These are phyloP conservation scores for Hsuehochloa calcarea DNA, from an alignment of 176 grass and related monocot species.

Conservation along the genomic window DNA sequence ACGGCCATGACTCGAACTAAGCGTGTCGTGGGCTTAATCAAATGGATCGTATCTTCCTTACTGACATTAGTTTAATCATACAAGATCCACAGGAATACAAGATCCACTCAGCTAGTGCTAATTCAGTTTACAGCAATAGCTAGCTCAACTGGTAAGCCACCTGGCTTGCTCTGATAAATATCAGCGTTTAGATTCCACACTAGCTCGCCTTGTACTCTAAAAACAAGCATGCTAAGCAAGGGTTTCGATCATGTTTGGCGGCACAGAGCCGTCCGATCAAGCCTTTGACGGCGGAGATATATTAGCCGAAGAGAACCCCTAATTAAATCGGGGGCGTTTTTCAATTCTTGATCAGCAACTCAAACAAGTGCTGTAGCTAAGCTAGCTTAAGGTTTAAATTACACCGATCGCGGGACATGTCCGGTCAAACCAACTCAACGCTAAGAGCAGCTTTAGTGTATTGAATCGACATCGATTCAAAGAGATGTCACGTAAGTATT, in stretches of 20 bases:
- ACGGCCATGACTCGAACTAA: slow-evolving; percentile 21
- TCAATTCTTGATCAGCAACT: not conserved
- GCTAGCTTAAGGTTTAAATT: not conserved
- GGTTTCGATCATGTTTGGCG: not conserved
- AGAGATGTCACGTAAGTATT: too few species aligned
- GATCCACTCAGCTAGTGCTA: not conserved
- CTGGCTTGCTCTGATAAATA: too few species aligned
- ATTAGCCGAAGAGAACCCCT: too few species aligned
- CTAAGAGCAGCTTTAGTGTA: too few species aligned
- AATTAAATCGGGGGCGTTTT: not conserved
- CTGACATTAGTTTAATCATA: slow-evolving; percentile 13
- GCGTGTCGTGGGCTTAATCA: not conserved
- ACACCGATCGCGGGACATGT: not conserved
- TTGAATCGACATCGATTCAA: too few species aligned
- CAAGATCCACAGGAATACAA: too few species aligned
- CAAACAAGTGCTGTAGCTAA: not conserved
- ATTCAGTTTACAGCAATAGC: not conserved
- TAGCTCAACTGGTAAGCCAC: not conserved
- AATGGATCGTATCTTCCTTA: slow-evolving; percentile 5
- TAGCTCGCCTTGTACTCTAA: too few species aligned
- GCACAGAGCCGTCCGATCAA: too few species aligned
- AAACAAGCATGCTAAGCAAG: too few species aligned
- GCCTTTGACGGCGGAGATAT: too few species aligned
- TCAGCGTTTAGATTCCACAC: too few species aligned
- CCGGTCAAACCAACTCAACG: not conserved